These are phyloP conservation scores for Rhypophila decipiens DNA, from an alignment of 495 filamentous ascomycete genomes.

Conservation along the genomic window DNA sequence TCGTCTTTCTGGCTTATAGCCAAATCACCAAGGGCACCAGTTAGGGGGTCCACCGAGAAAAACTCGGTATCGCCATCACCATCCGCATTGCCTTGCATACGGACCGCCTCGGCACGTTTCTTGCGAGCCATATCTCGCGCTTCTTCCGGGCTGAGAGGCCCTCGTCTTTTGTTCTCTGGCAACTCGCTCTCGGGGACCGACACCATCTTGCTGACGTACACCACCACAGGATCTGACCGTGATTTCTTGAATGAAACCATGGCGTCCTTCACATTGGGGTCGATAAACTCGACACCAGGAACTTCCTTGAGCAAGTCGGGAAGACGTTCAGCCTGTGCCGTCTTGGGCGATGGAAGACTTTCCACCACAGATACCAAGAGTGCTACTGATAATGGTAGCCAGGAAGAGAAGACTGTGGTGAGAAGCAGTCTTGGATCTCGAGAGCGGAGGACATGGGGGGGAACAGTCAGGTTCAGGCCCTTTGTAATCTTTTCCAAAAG, in stretches of 20 bases:
- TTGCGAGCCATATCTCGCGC: conserved; percentile 80
- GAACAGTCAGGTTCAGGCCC: conserved; percentile 75
- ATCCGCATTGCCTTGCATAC: conserved; percentile 47
- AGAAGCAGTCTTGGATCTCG: conserved; percentile 78
- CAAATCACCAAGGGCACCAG: no score
- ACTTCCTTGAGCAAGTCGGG: conserved; percentile 74
- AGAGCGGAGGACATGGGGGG: conserved; percentile 76
- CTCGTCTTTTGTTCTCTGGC: conserved; percentile 68
- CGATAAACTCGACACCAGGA: conserved; percentile 66
- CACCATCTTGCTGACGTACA: conserved; percentile 98
- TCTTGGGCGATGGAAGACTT: conserved; percentile 77
- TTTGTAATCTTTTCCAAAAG: conserved; percentile 93
- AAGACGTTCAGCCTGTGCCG: conserved; percentile 77
- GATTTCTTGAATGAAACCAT: conserved; percentile 72
- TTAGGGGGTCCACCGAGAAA: no score
- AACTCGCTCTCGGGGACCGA: conserved; percentile 89
- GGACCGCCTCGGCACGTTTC: conserved; percentile 80
- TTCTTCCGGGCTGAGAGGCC: conserved; percentile 77
- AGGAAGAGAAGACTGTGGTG: conserved; percentile 76
- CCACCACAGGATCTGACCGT: conserved; percentile 71
- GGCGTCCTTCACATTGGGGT: conserved; percentile 61
- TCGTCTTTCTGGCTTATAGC: conserved; percentile 43
- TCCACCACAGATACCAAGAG: conserved; percentile 89
- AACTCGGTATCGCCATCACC: conserved; percentile 25
- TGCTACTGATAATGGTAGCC: conserved; percentile 91